These are phyloP conservation scores for Hemileccinum rubropunctum DNA, from an alignment of 768 basidiomycete genomes.

Conservation along the genomic window DNA sequence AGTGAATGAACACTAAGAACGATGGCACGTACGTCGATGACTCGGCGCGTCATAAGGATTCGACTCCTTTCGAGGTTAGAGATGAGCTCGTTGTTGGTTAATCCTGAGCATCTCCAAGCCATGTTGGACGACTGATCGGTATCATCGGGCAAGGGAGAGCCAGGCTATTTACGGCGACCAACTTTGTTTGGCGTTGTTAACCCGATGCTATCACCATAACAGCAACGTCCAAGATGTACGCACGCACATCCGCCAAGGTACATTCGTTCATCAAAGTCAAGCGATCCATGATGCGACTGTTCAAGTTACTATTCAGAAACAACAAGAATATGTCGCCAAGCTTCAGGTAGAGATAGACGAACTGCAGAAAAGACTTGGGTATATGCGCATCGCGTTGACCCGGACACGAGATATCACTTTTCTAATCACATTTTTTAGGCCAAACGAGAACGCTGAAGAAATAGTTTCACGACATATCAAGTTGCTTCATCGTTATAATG, in stretches of 20 bases:
- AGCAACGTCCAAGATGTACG: constrained; percentile 23
- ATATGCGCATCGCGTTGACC: constrained; percentile 6
- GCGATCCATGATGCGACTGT: background rate
- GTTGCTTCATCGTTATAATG: constrained; percentile 73
- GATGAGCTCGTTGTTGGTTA: constrained; percentile 70
- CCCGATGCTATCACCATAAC: too few species aligned
- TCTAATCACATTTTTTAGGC: constrained; percentile 26
- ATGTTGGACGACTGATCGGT: constrained; percentile 35
- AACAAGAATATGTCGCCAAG: constrained; percentile 45
- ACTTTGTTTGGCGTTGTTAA: constrained; percentile 14
- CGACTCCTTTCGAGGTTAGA: constrained; percentile 54
- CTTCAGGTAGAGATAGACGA: constrained; percentile 48
- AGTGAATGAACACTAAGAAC: background rate
- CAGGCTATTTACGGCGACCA: background rate
- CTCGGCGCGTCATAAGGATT: constrained; percentile 55
- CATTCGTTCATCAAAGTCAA: background rate
- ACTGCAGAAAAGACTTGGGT: constrained; percentile 49
- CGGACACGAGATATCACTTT: background rate
- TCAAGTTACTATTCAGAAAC: constrained; percentile 37
- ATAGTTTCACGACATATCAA: constrained; percentile 69
- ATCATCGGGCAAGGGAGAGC: too few species aligned
- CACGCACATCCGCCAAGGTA: constrained; percentile 30
- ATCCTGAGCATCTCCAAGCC: constrained; percentile 82
- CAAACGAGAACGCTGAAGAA: constrained; percentile 48
- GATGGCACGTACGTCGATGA: constrained; percentile 47